Evolutionary conservation across 805 yeast species (phyloP).

Genomic region (Barnettozyma salicaria): DNA sequence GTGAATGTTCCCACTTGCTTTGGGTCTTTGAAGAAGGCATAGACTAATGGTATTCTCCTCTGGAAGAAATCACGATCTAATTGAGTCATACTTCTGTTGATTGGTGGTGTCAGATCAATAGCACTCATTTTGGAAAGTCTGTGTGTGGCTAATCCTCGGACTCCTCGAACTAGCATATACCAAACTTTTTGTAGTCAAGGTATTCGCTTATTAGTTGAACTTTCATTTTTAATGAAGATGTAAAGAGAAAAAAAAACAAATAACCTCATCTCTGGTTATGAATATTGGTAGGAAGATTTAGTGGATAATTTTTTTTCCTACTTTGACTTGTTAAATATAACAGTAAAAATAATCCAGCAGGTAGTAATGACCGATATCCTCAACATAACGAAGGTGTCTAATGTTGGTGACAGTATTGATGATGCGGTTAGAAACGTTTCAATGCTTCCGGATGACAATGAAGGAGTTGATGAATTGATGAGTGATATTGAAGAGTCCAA

Average conservation of each 20-base stretch:
- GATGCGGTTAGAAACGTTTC: conserved; percentile 28
- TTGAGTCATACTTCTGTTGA: conserved; percentile 53
- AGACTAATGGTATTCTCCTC: conserved; percentile 52
- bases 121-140: conserved; percentile 4
- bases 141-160: not conserved
- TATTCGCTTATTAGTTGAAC: not conserved
- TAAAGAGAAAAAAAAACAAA: not conserved
- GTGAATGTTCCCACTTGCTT: conserved; percentile 42
- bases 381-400: conserved; percentile 16
- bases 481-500: conserved; percentile 16
- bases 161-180: conserved; percentile 7
- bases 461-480: conserved; percentile 34
- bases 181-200: not conserved
- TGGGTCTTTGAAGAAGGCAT: conserved; percentile 67
- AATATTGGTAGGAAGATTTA: too few relatives aligned
- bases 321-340: too few relatives aligned
- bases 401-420: conserved; percentile 13
- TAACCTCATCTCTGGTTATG: conserved; percentile 7
- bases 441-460: too few relatives aligned
- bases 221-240: not conserved
- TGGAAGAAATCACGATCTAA: conserved; percentile 65
- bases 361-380: conserved; percentile 17
- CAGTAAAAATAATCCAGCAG: too few relatives aligned
- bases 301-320: too few relatives aligned
- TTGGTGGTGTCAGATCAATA: conserved; percentile 49